phyloP scores from a whole-genome alignment of 225 moss, liverwort and hornwort species.

The Pseudoscleropodium purum region DNA sequence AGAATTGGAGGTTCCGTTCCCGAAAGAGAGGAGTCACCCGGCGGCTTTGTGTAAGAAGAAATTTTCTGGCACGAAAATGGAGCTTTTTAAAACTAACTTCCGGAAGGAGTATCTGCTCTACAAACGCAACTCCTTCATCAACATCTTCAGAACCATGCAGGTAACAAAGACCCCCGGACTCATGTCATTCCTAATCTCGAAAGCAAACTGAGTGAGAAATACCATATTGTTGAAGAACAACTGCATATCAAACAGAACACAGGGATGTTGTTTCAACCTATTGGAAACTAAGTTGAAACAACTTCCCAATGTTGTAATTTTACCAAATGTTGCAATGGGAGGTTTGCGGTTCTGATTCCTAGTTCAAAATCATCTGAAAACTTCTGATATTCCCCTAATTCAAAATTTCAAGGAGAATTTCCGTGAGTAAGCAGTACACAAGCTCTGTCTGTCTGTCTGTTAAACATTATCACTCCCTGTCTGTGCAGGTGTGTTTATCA shows the following conservation, averaged over 20 bases:
- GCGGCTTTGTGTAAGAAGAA: slow-evolving; percentile 37
- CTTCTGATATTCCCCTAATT: not conserved
- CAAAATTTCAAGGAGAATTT: not conserved
- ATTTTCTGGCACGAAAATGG: slow-evolving; percentile 4
- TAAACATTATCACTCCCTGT: not conserved
- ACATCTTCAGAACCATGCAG: slow-evolving; percentile 49
- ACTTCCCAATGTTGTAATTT: not conserved
- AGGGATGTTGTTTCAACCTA: not conserved
- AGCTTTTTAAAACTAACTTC: slow-evolving; percentile 55
- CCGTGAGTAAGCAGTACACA: not conserved
- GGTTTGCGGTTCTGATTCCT: not conserved
- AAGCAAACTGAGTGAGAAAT: not conserved
- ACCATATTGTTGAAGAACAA: not conserved
- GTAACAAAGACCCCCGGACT: not conserved
- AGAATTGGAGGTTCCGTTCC: slow-evolving; percentile 36
- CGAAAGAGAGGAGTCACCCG: slow-evolving; percentile 42
- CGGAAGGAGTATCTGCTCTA: slow-evolving; percentile 52
- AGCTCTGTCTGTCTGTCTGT: not conserved
- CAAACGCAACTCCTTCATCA: slow-evolving; percentile 46
- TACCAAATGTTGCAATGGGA: not conserved
- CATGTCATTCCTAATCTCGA: not conserved
- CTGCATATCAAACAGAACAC: not conserved
- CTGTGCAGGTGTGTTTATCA: slow-evolving; percentile 38
- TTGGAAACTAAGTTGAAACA: not conserved
- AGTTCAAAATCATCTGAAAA: not conserved